Evolutionary conservation across 208 protist species (phyloP).

Genomic region (Zelonia costaricensis): DNA sequence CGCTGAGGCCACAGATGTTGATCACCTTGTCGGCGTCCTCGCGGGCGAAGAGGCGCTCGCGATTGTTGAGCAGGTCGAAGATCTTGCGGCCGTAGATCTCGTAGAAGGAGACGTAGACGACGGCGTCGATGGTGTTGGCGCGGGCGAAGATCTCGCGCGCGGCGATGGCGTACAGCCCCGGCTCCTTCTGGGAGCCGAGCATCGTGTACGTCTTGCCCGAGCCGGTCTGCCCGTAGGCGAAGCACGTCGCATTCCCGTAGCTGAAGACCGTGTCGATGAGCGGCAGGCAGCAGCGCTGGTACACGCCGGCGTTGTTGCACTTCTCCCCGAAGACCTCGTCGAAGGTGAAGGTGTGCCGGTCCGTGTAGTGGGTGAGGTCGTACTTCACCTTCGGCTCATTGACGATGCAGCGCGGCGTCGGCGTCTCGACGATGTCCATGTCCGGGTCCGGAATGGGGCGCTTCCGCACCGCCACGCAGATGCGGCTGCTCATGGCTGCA

Average conservation of each 20-base stretch:
- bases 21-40: constrained; percentile 96
- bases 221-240: constrained; percentile 98
- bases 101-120: constrained; percentile 93
- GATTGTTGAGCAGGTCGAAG: constrained; percentile 96
- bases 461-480: constrained; percentile 92
- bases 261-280: constrained; percentile 97
- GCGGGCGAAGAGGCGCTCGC: constrained; percentile 91
- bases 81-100: constrained; percentile 98
- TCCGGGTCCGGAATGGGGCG: constrained; percentile 69
- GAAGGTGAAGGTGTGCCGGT: constrained; percentile 96
- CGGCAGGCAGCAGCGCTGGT: constrained; percentile 91
- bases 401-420: constrained; percentile 72
- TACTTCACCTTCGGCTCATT: constrained; percentile 95
- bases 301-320: constrained; percentile 91
- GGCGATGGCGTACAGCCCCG: constrained; percentile 95
- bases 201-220: constrained; percentile 95
- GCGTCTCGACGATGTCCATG: constrained; percentile 87
- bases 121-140: constrained; percentile 50
- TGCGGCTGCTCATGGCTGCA: constrained; percentile 68
- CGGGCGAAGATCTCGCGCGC: constrained; percentile 94
- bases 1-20: constrained; percentile 94
- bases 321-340: constrained; percentile 95
- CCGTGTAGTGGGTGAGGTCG: constrained; percentile 96
- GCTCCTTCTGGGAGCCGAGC: constrained; percentile 84
- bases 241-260: constrained; percentile 96